Percentiles rank a stretch among this genome's conserved stretches.
These are phyloP conservation scores for Naganishia friedmannii DNA, from an alignment of 768 basidiomycete genomes.

Conservation along the genomic window DNA sequence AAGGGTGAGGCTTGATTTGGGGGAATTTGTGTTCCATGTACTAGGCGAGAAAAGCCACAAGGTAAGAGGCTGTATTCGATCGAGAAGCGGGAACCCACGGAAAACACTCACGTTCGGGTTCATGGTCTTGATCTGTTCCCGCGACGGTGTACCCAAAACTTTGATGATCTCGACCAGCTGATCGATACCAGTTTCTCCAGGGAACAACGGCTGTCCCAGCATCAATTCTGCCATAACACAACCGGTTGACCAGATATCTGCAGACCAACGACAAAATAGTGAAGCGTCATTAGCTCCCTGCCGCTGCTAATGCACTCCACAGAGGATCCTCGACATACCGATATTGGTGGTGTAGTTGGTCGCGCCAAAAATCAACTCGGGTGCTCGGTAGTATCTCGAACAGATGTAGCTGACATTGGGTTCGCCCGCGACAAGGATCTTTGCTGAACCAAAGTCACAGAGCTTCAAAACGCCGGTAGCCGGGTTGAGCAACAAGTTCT, in stretches of 20 bases:
- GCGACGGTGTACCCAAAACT: constrained; percentile 93
- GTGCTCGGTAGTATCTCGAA: constrained; percentile 98
- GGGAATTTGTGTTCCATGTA: constrained; percentile 99
- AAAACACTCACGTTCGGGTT: constrained; percentile 71
- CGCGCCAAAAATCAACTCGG: constrained; percentile 98
- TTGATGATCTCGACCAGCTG: constrained; percentile 99
- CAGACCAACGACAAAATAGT: neutral
- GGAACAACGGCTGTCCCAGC: constrained; percentile 97
- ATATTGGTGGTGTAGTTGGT: constrained; percentile 99
- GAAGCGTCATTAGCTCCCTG: neutral
- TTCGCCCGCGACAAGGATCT: constrained; percentile 95
- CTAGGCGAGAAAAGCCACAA: constrained; percentile 36
- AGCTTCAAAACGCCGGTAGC: constrained; percentile 94
- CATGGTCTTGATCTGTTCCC: constrained; percentile 99
- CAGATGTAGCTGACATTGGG: constrained; percentile 99
- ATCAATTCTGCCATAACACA: constrained; percentile 99
- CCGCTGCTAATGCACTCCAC: neutral
- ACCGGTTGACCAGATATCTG: constrained; percentile 99
- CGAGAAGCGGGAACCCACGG: neutral
- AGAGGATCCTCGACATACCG: constrained; percentile 59
- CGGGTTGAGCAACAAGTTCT: constrained; percentile 95
- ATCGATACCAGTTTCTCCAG: constrained; percentile 93
- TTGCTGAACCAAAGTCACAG: constrained; percentile 98
- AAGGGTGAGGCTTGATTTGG: constrained; percentile 99
- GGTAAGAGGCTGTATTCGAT: too few relatives aligned